phyloP scores from a whole-genome alignment of 2,329 filamentous ascomycete species.

The Calonectria hawksworthii region DNA sequence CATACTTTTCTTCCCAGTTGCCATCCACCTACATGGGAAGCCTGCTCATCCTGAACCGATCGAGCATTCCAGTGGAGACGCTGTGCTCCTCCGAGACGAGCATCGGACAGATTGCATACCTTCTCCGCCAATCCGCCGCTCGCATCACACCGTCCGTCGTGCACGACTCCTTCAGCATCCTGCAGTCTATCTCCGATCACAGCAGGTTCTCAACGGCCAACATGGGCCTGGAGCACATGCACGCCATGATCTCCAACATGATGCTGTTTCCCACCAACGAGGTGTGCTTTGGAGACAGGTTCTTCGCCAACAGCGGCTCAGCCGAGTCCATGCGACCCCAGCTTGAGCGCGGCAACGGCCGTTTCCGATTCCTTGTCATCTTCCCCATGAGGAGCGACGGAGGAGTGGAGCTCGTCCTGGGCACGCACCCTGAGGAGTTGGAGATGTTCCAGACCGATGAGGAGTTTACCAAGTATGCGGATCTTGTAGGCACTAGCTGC shows the following conservation, averaged over 20 bases:
- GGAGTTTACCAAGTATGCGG: slow-evolving; percentile 45
- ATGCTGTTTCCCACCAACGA: slow-evolving; percentile 47
- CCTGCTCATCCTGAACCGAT: slow-evolving; percentile 45
- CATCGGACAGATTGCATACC: slow-evolving; percentile 41
- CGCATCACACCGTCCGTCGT: slow-evolving; percentile 44
- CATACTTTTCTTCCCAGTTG: slow-evolving; percentile 46
- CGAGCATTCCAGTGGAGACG: slow-evolving; percentile 39
- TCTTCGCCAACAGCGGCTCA: slow-evolving; percentile 44
- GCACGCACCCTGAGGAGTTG: slow-evolving; percentile 47
- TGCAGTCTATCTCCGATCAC: slow-evolving; percentile 45
- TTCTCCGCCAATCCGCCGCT: slow-evolving; percentile 43
- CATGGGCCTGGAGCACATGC: slow-evolving; percentile 45
- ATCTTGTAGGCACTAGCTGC: slow-evolving; percentile 28
- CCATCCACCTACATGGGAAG: slow-evolving; percentile 47
- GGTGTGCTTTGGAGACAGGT: slow-evolving; percentile 44
- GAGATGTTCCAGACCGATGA: slow-evolving; percentile 43
- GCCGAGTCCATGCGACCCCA: slow-evolving; percentile 47
- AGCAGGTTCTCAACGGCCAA: slow-evolving; percentile 41
- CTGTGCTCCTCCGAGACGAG: slow-evolving; percentile 47
- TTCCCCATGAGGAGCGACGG: slow-evolving; percentile 48
- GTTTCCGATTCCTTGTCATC: slow-evolving; percentile 45
- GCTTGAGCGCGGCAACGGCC: slow-evolving; percentile 43
- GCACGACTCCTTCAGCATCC: slow-evolving; percentile 47
- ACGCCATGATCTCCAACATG: slow-evolving; percentile 49
- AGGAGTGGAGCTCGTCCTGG: slow-evolving; percentile 47